A percentile compares a stretch with the other conserved stretches of the same genome.
These are phyloP conservation scores for Saccharum hybrid DNA, from an alignment of 202 grass and related monocot genomes.

Conservation along the genomic window DNA sequence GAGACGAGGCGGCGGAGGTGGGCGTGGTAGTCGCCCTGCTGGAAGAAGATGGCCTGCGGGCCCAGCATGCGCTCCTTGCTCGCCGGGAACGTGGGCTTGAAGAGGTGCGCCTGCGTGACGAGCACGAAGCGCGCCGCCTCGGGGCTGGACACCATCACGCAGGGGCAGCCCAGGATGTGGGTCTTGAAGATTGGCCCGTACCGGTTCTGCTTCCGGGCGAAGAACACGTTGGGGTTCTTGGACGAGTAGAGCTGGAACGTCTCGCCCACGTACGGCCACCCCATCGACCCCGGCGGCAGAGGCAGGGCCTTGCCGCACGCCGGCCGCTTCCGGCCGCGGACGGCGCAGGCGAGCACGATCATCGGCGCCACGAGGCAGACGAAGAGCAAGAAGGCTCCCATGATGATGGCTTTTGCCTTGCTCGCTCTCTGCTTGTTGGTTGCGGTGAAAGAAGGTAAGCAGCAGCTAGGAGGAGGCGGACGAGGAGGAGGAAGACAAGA, in stretches of 20 bases:
- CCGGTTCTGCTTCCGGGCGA: constrained; percentile 70
- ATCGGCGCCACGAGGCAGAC: constrained; percentile 45
- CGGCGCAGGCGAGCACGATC: constrained; percentile 29
- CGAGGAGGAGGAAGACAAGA: neutral
- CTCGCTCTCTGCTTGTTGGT: neutral
- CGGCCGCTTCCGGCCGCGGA: neutral
- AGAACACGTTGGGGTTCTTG: constrained; percentile 89
- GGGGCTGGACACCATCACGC: constrained; percentile 94
- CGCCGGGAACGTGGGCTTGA: constrained; percentile 93
- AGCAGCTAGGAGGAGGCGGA: neutral
- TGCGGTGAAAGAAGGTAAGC: neutral
- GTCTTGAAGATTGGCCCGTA: constrained; percentile 94
- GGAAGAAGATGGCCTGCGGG: constrained; percentile 92
- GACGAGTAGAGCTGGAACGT: constrained; percentile 94
- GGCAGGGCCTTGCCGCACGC: constrained; percentile 44
- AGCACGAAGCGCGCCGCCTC: constrained; percentile 95
- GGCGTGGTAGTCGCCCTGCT: constrained; percentile 88
- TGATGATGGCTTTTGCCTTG: neutral
- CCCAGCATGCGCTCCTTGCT: constrained; percentile 99
- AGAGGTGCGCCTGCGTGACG: constrained; percentile 88
- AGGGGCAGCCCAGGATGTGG: constrained; percentile 86
- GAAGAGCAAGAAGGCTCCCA: constrained; percentile 52
- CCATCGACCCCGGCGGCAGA: constrained; percentile 91
- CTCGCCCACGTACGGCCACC: constrained; percentile 92
- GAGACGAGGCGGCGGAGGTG: constrained; percentile 82